Percentiles rank a stretch among this genome's conserved stretches.
Conservation (phyloP, 108 stramenopile genomes). For the Pseudonitzschia multiseries region DNA sequence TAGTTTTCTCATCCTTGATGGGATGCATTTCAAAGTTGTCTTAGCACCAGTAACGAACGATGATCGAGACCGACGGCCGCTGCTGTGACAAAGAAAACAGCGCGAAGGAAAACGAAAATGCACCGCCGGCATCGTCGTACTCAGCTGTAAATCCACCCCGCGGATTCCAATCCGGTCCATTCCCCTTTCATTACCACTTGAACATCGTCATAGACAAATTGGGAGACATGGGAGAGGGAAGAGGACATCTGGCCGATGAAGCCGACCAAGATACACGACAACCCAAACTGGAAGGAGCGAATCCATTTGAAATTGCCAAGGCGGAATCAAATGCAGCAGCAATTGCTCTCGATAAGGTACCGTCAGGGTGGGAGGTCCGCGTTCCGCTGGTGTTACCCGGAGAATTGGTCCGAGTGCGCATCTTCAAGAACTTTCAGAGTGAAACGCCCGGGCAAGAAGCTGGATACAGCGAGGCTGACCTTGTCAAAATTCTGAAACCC, state of each 20-base stretch:
- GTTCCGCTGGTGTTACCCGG: slow-evolving; percentile 91
- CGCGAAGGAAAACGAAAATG: neutral
- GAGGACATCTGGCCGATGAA: slow-evolving; percentile 3
- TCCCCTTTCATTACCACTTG: slow-evolving; percentile 15
- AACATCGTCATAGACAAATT: slow-evolving; percentile 11
- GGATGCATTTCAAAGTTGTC: too few relatives aligned
- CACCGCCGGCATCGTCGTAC: neutral
- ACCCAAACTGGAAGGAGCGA: neutral
- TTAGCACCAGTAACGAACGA: too few relatives aligned
- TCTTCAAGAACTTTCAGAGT: slow-evolving; percentile 81
- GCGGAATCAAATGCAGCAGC: slow-evolving; percentile 1
- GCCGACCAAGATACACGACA: slow-evolving; percentile 7
- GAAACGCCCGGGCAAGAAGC: neutral
- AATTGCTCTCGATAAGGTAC: neutral
- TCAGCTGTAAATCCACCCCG: neutral
- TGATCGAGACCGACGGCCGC: too few relatives aligned
- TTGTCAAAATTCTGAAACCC: slow-evolving; percentile 80
- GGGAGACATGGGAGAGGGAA: slow-evolving; percentile 8
- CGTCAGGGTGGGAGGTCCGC: slow-evolving; percentile 80
- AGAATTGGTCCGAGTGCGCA: slow-evolving; percentile 68
- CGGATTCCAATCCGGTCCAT: slow-evolving; percentile 1
- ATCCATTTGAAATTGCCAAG: neutral
- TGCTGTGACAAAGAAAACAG: too few relatives aligned
- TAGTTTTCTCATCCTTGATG: too few relatives aligned
- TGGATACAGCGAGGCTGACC: slow-evolving; percentile 87